Base-by-base conservation (phyloP, 23 red algal genomes). In the Agarophyton chilense region DNA sequence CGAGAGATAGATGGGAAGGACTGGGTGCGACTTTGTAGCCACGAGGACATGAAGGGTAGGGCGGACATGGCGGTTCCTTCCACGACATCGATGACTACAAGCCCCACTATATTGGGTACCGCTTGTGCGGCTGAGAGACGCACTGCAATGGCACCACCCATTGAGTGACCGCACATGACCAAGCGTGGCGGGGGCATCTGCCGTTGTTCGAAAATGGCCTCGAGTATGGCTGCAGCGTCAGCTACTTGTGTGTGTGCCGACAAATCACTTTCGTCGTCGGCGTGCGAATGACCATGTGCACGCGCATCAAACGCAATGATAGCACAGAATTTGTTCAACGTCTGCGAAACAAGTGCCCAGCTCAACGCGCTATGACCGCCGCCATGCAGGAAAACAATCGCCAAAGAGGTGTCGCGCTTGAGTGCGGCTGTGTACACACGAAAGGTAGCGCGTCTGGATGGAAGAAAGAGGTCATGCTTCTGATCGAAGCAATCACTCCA, bases 11-110 rank as follows among this genome's bases (percentile, higher is more conserved):
- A 82, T 16, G 63, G 18, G 76, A 99, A 99, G 17, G 83, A 88
- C 40, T 77, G 52, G 11, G 77, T 34, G 17, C 93, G 61, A n/a
- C 50, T 83, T 3, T 44, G 77, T 22, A 98, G 39, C 83, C 92
- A 93, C 4, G 73, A 40, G 26, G 82, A 56, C 97, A 99, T 99
- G 84, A 94, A 86, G 0, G 92, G 92, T 38, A 99, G 61, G 6
- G 97, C 90, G 24, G 86, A 31, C 66, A 99, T 73, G 9, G 97
- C 97, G 12, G 87, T 99, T 38, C 93, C 93, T 63, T 99, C 97
- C 0, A 99, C 97, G 13, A 99, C 97, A 70, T 99, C 97, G 78
- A 99, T 95, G 9, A 96, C 94, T 0, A 96, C 85, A 29, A 99
- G 85, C 9, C 93, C 97, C 12, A 79, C 43, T 10, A 96, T 62